These are phyloP conservation scores for Cardamine occulta DNA, from an alignment of 345 rosid species.

Conservation along the genomic window DNA sequence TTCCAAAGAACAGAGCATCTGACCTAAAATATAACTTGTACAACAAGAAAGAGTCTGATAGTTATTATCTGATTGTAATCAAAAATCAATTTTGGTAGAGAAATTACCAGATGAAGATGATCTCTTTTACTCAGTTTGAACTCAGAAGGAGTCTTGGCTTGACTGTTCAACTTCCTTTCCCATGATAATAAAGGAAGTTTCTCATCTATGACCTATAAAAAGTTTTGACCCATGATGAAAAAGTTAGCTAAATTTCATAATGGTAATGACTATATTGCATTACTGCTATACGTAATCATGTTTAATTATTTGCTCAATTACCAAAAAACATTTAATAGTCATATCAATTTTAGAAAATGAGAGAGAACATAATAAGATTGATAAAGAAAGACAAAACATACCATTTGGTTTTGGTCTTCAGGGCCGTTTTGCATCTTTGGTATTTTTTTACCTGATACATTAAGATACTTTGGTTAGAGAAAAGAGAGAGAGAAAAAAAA, in stretches of 20 bases:
- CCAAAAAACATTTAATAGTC: not conserved
- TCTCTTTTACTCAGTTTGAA: constrained; percentile 52
- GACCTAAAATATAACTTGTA: constrained; percentile 23
- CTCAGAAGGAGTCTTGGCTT: constrained; percentile 44
- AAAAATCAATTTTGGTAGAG: not conserved
- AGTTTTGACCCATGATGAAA: constrained; percentile 22
- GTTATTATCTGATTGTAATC: too few relatives aligned
- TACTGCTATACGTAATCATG: not conserved
- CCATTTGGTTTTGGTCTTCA: too few relatives aligned
- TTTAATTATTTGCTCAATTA: not conserved
- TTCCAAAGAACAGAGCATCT: constrained; percentile 19
- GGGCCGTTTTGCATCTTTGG: too few relatives aligned
- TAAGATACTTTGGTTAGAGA: constrained; percentile 8
- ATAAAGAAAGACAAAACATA: not conserved
- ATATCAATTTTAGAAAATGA: not conserved
- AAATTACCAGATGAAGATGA: constrained; percentile 58
- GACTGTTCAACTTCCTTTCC: constrained; percentile 55
- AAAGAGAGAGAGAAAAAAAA: not conserved
- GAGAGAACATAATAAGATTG: not conserved
- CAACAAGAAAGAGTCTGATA: constrained; percentile 21
- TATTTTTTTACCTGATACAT: not conserved
- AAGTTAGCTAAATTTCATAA: not conserved
- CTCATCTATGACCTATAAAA: constrained; percentile 48
- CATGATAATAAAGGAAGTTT: constrained; percentile 59
- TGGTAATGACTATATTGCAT: constrained; percentile 7